Conservation (phyloP, 2,329 filamentous ascomycete species). For the Colletotrichum siamense region DNA sequence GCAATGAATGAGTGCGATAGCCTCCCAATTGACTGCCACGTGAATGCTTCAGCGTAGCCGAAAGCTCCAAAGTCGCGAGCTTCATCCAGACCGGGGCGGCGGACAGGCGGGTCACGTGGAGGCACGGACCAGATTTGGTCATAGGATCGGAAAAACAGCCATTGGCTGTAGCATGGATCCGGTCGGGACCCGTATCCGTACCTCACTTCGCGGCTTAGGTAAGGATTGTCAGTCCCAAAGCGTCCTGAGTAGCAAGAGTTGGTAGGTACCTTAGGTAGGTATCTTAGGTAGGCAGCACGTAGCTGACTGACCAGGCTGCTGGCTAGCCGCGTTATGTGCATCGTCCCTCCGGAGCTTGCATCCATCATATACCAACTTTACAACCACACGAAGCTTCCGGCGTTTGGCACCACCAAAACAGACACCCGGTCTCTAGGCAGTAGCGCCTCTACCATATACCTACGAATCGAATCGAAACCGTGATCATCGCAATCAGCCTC, state of each 20-base stretch:
- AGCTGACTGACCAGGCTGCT: constrained; percentile 38
- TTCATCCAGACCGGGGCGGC: constrained; percentile 7
- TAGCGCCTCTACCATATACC: not conserved
- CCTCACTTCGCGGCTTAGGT: not conserved
- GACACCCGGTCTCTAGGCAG: not conserved
- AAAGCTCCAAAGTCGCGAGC: constrained; percentile 16
- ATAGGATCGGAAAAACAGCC: constrained; percentile 14
- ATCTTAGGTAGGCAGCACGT: not conserved
- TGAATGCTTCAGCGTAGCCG: not conserved
- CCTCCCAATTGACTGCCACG: constrained; percentile 26
- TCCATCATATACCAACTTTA: constrained; percentile 4
- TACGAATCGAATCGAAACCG: not conserved
- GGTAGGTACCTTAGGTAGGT: not conserved
- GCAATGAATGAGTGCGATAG: constrained; percentile 7
- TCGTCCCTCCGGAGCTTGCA: constrained; percentile 17
- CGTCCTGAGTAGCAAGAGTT: not conserved
- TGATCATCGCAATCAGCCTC: not conserved
- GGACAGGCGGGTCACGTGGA: constrained; percentile 10
- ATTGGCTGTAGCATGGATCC: not conserved
- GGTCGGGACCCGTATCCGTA: not conserved
- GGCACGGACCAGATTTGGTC: constrained; percentile 4
- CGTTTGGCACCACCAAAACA: not conserved
- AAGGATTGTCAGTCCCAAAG: not conserved
- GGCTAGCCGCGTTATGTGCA: constrained; percentile 39
- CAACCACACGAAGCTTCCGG: not conserved